Evolutionary conservation across 768 basidiomycete genomes (phyloP), one percentile per base, ranked within the genome.

Genomic region (Mycena belliarum): DNA sequence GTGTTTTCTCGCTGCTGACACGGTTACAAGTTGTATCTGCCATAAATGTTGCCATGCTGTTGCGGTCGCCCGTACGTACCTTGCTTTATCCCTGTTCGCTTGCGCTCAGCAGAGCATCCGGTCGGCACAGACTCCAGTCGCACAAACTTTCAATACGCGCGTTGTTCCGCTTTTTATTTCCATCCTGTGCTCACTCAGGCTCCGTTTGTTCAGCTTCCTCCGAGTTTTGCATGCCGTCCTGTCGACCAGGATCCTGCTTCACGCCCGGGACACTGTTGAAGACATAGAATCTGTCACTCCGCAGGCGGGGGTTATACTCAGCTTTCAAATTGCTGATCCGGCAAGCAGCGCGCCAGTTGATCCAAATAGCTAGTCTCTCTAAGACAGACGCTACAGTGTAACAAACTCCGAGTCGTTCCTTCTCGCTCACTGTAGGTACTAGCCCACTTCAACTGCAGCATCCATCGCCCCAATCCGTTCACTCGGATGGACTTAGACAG

Each of bases 61-160:
- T 62, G 15, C 16, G 54, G 29, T 47, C 56, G 20, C 56, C 56
- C 14, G 60, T 57, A 12, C 18, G 61, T 42, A 42, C 5, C 11
- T 25, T 29, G 18, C 12, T 32, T 32, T 6, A 20, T 21, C 14
- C 47, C 21, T 25, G 16, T 12, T 21, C 18, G 32, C 35, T 23
- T 2, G 18, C 12, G 20, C 4, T 9, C 18, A 23, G 28, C 41
- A 11, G 26, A 32, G 8, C 35, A 32, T 32, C 29, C 29, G 7
- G 29, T 32, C 29, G 29, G 12, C 12, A 4, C 23, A 62, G 61
- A 50, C 23, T 18, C 28, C 57, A 10, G 41, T 28, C 15, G 56
- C 56, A 11, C 61, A 62, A 25, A 28, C 58, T 6, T 58, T 54
- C 56, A 62, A 62, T 41, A 58, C 61, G 61, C 58, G 41, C 9